phyloP scores from a whole-genome alignment of 1,139 yeast species.

The Candida freyschussii region DNA sequence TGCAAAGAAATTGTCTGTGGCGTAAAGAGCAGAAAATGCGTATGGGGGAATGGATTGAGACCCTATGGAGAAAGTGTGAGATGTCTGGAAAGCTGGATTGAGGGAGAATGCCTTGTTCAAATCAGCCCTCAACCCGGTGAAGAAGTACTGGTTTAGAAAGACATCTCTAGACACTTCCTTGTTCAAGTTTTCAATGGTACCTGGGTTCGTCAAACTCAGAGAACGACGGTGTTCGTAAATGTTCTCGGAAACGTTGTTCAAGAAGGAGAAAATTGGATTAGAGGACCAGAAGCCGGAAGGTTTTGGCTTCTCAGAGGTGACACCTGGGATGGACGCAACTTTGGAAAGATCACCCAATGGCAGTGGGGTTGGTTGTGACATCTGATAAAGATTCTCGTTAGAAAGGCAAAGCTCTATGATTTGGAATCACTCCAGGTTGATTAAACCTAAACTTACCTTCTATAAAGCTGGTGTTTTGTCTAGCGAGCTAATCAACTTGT shows the following conservation, averaged over 20 bases:
- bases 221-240: constrained; percentile 76
- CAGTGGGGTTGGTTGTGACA: constrained; percentile 29
- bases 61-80: constrained; percentile 90
- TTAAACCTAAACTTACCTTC: no score
- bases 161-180: constrained; percentile 94
- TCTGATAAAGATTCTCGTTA: no score
- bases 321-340: constrained; percentile 52
- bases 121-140: constrained; percentile 96
- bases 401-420: no score
- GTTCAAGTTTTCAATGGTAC: constrained; percentile 88
- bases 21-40: constrained; percentile 87
- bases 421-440: no score
- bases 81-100: constrained; percentile 95
- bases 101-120: constrained; percentile 86
- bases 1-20: constrained; percentile 77
- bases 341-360: constrained; percentile 51
- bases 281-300: constrained; percentile 70
- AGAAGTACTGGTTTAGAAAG: constrained; percentile 81
- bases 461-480: no score
- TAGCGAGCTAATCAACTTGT: no score
- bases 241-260: constrained; percentile 70
- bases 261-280: constrained; percentile 78
- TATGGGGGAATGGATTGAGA: constrained; percentile 85
- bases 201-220: constrained; percentile 84
- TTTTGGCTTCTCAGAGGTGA: constrained; percentile 40